Evolutionary conservation across 2,329 filamentous ascomycete species (phyloP).

Genomic region (Arthroderma uncinatum): DNA sequence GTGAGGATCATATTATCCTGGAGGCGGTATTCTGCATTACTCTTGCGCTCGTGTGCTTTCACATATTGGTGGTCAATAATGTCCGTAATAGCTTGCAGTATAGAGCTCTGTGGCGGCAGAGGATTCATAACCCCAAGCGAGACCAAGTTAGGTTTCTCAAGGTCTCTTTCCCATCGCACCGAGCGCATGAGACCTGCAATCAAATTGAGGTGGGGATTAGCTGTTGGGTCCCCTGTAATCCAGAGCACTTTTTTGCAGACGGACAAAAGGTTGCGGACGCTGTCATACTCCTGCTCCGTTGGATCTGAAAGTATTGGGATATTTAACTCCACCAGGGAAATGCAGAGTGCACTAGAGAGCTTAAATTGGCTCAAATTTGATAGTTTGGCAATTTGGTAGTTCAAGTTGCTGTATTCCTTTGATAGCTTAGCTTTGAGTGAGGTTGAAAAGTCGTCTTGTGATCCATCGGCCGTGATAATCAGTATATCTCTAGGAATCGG

Average conservation of each 20-base stretch:
- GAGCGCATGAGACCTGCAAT: slow-evolving; percentile 26
- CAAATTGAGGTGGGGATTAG: slow-evolving; percentile 23
- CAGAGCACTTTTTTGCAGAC: slow-evolving; percentile 24
- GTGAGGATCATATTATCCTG: slow-evolving; percentile 16
- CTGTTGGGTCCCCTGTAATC: slow-evolving; percentile 24
- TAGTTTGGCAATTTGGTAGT: slow-evolving; percentile 14
- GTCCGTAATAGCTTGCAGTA: slow-evolving; percentile 10
- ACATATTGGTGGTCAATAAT: slow-evolving; percentile 18
- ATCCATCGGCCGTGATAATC: neutral
- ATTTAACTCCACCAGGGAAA: slow-evolving; percentile 18
- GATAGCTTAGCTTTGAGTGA: slow-evolving; percentile 6
- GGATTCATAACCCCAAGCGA: slow-evolving; percentile 18
- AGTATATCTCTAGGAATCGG: slow-evolving; percentile 1
- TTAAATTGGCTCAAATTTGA: slow-evolving; percentile 15
- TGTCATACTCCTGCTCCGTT: slow-evolving; percentile 19
- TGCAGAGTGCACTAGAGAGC: slow-evolving; percentile 16
- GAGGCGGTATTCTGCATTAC: slow-evolving; percentile 18
- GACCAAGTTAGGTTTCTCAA: slow-evolving; percentile 22
- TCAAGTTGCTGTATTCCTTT: slow-evolving; percentile 4
- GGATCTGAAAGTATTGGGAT: slow-evolving; percentile 16
- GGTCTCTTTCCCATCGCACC: slow-evolving; percentile 26
- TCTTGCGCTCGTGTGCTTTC: slow-evolving; percentile 8
- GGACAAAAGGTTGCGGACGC: slow-evolving; percentile 21
- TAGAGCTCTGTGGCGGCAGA: slow-evolving; percentile 1
- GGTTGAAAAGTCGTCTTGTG: slow-evolving; percentile 4